Evolutionary conservation across 192 early-diverging fungal species (phyloP), one percentile per base, ranked within the genome.

Genomic region (Backusella sp.): DNA sequence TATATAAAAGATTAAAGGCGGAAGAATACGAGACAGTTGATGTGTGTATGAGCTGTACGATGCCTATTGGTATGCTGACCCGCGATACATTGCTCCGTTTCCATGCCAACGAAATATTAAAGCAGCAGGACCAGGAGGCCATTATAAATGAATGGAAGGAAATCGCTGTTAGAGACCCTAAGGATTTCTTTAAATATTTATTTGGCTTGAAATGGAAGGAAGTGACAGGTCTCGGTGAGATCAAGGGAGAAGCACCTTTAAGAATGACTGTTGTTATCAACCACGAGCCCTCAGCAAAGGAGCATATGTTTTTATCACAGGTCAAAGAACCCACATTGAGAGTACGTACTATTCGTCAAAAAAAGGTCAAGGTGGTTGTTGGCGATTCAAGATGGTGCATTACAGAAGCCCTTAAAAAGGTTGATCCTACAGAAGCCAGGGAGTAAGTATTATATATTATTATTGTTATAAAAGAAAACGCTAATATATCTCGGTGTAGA

Each of bases 241-340:
- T 86, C 59, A 71, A 84, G 41, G 23, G 37, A 6, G 68, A 73
- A 15, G 83, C 81, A 65, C 81, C 84, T 26, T 84, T 91, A 30
- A 80, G 78, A 41, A 81, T 92, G 66, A 86, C 80, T 8, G 75
- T 91, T 3, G 80, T 84, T 0, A 81, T 89, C 15, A 81, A 83
- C 11, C 91, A 94, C 68, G 74, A 73, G 0, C 85, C 85, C 35
- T 86, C 90, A 0, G 81, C 80, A 21, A 77, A 79, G 6, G 92
- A 92, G 41, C 92, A 90, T 73, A 76, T 85, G 26, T 92, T 92
- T 62, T 82, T 94, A 66, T 86, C 87, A 15, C 79, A 70, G 12
- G 84, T 90, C 59, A 83, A 87, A 19, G 84, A 88, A 12, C 87
- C 90, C 11, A 80, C 84, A 2, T 70, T 94, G 35, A 80, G 83